Conservation (phyloP, 2,329 filamentous ascomycete species). For the Botrytis medusae region DNA sequence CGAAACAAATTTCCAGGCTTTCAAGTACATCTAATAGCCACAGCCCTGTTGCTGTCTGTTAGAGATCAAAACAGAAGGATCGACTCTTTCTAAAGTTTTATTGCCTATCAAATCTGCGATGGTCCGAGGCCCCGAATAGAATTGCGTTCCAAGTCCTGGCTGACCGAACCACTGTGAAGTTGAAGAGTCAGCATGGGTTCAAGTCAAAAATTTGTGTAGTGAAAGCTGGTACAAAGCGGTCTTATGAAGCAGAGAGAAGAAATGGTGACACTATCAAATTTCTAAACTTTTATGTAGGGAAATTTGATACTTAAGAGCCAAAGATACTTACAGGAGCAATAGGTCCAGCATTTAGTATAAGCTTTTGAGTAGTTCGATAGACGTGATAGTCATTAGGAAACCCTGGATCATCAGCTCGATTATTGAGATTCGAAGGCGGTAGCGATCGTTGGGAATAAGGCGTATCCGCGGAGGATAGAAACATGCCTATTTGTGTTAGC, state of each 20-base stretch:
- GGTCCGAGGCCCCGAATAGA: not conserved
- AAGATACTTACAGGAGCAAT: constrained; percentile 9
- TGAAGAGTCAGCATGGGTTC: not conserved
- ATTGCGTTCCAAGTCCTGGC: constrained; percentile 17
- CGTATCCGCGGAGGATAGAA: constrained; percentile 9
- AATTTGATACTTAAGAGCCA: not conserved
- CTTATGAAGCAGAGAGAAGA: fast-evolving
- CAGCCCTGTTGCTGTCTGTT: constrained; percentile 2
- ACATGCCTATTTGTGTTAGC: not conserved
- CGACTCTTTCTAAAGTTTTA: not conserved
- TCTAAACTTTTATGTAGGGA: too few relatives aligned
- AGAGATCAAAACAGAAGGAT: constrained; percentile 10
- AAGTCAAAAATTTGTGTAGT: fast-evolving
- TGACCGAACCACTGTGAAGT: constrained; percentile 13
- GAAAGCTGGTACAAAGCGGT: not conserved
- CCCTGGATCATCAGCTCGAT: not conserved
- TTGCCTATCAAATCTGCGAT: constrained; percentile 1
- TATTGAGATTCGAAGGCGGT: constrained; percentile 14
- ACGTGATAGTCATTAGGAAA: constrained; percentile 19
- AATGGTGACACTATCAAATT: too few relatives aligned
- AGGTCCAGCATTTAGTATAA: not conserved
- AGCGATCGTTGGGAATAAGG: constrained; percentile 11
- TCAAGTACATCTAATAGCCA: not conserved
- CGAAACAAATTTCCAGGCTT: not conserved
- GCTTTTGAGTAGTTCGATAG: constrained; percentile 1